Base-by-base conservation (phyloP, 805 yeast genomes). In the Metschnikowia peoriensis region DNA sequence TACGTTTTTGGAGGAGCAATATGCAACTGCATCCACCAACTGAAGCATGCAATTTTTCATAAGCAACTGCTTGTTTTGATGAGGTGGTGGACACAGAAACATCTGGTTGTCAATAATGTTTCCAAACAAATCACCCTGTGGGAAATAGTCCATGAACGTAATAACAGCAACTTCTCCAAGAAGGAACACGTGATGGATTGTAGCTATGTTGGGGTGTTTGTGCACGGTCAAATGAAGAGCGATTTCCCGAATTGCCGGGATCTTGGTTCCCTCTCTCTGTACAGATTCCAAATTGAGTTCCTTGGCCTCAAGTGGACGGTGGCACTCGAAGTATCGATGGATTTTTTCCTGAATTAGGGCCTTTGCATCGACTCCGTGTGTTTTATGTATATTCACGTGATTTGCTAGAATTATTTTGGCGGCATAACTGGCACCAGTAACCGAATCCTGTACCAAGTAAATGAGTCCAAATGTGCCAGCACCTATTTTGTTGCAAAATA, bases 121-220 rank as follows among this genome's bases (percentile, higher is more conserved):
- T 47, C 85, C 80, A 68, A 93, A 94, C 54, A 93, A 76, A 66
- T 93, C 99, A 47, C 96, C 96, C 59, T 86, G 88, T 28, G 85
- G 81, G 64, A 78, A 87, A 68, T 88, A 90, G 67, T 93, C 98
- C 89, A 92, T 86, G 9, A 93, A 78, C 27, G 89, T 84, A 60
- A 88, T 85, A 17, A 82, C 65, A 2, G 85, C 85, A 45, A 66
- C 48, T 38, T 76, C 69, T 47, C 79, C 80, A 15, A 83, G 75
- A 54, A 83, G 86, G 56, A 86, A 76, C 42, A 89, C 88, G 61
- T 86, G 84, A 61, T 86, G 86, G 44, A 93, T 86, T 12, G 88
- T 78, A 35, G 88, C 82, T 28, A 93, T 81, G 66, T 89, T 87
- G 40, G 89, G 89, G 67, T 91, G 97, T 16, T 77, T 66, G 62